Percentiles rank a stretch among this genome's conserved stretches.
These are phyloP conservation scores for Aspergillus sp. DNA, from an alignment of 2,329 filamentous ascomycete genomes.

Conservation along the genomic window DNA sequence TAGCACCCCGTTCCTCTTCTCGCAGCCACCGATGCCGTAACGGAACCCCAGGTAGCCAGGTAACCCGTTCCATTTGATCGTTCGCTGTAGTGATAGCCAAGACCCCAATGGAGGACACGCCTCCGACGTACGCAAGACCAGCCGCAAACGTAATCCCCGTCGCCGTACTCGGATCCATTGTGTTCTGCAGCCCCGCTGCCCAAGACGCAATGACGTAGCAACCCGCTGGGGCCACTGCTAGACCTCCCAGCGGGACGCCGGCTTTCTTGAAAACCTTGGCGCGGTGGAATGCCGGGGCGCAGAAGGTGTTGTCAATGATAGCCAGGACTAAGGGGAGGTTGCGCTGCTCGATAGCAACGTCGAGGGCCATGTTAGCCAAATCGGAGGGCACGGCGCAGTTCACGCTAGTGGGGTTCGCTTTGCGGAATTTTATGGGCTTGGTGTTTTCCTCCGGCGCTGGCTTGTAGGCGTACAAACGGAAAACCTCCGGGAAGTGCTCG, in stretches of 20 bases:
- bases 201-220: constrained; percentile 62
- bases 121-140: constrained; percentile 72
- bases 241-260: constrained; percentile 33
- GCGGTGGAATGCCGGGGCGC: constrained; percentile 35
- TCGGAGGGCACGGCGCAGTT: constrained; percentile 63
- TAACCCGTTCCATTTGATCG: constrained; percentile 90
- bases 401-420: constrained; percentile 59
- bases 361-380: constrained; percentile 65
- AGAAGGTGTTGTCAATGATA: constrained; percentile 58
- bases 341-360: constrained; percentile 69
- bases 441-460: constrained; percentile 57
- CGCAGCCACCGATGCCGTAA: constrained; percentile 74
- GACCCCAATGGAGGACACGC: constrained; percentile 72
- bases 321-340: constrained; percentile 71
- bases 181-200: constrained; percentile 57
- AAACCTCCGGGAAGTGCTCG: constrained; percentile 67
- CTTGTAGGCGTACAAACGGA: constrained; percentile 78
- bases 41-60: constrained; percentile 76
- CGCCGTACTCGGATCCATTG: constrained; percentile 67
- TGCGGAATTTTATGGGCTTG: constrained; percentile 51
- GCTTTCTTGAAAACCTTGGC: constrained; percentile 39
- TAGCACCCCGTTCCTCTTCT: constrained; percentile 79
- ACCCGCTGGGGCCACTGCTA: constrained; percentile 25
- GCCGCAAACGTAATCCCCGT: constrained; percentile 72
- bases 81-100: constrained; percentile 80